These are phyloP conservation scores for Rhodamnia rubescens DNA, from an alignment of 345 rosid genomes.

Conservation along the genomic window DNA sequence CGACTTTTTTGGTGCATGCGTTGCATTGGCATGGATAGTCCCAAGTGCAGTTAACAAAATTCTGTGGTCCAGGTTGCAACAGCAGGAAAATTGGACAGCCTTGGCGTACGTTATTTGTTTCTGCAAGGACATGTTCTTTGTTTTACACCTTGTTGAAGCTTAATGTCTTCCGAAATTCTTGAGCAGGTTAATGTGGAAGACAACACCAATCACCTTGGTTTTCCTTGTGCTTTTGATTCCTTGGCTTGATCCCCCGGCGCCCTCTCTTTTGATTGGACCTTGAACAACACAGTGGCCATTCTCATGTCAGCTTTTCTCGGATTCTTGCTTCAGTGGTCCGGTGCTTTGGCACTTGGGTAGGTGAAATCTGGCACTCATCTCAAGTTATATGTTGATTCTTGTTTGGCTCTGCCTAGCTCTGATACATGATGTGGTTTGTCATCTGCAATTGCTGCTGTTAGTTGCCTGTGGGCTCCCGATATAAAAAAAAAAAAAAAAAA, in stretches of 20 bases:
- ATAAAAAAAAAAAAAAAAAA: too few species aligned
- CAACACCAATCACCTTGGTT: conserved; percentile 81
- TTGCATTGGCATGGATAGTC: conserved; percentile 89
- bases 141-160: not conserved
- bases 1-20: conserved; percentile 77
- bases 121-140: not conserved
- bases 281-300: conserved; percentile 44
- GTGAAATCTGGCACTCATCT: conserved; percentile 2
- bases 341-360: conserved; percentile 95
- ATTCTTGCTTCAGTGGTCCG: conserved; percentile 98
- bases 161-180: not conserved
- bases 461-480: not conserved
- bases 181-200: conserved; percentile 95
- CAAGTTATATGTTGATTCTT: not conserved
- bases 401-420: not conserved
- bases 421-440: not conserved
- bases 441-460: not conserved
- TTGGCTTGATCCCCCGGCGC: conserved; percentile 91
- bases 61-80: conserved; percentile 90
- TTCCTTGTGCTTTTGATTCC: conserved; percentile 80
- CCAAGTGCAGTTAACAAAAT: conserved; percentile 93
- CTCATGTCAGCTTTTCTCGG: conserved; percentile 74
- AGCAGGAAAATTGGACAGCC: conserved; percentile 88
- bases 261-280: conserved; percentile 60
- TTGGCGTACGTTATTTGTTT: conserved; percentile 51